phyloP scores from a whole-genome alignment of 2,329 filamentous ascomycete species.

The Helminthosporium solani region DNA sequence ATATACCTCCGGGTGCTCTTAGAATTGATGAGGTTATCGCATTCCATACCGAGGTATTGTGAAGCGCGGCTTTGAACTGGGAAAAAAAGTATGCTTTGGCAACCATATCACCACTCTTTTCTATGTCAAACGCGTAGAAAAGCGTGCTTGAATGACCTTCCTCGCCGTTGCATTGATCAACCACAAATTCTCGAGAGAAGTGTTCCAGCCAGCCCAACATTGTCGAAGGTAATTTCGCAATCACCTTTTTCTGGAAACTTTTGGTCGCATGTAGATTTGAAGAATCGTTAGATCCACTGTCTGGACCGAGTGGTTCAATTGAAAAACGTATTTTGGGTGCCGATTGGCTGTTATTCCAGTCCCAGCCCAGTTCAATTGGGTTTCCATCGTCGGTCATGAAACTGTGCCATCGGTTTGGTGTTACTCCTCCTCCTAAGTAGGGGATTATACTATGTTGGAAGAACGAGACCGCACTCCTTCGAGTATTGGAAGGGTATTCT shows the following conservation, averaged over 20 bases:
- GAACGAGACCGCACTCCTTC: background rate
- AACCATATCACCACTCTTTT: background rate
- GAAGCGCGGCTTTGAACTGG: background rate
- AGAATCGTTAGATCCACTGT: background rate
- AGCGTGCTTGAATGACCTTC: background rate
- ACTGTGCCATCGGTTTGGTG: background rate
- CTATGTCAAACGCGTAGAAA: conserved; percentile 1
- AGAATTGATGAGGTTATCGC: background rate
- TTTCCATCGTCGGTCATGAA: conserved; percentile 5
- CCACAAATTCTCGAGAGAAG: background rate
- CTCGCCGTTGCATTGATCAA: background rate
- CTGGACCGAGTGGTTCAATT: background rate
- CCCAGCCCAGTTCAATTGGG: conserved; percentile 3
- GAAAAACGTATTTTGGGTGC: conserved; percentile 1
- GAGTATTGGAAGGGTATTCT: background rate
- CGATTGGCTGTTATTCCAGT: background rate
- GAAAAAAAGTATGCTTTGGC: conserved; percentile 1
- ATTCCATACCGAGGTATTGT: background rate
- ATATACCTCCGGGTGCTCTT: background rate
- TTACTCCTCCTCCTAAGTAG: background rate
- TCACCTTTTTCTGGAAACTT: background rate
- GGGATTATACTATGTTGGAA: background rate
- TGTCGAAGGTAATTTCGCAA: background rate
- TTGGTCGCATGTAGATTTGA: background rate
- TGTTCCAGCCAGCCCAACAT: background rate